Evolutionary conservation across 2,329 filamentous ascomycete genomes (phyloP).

Genomic region (Nemania sp.): DNA sequence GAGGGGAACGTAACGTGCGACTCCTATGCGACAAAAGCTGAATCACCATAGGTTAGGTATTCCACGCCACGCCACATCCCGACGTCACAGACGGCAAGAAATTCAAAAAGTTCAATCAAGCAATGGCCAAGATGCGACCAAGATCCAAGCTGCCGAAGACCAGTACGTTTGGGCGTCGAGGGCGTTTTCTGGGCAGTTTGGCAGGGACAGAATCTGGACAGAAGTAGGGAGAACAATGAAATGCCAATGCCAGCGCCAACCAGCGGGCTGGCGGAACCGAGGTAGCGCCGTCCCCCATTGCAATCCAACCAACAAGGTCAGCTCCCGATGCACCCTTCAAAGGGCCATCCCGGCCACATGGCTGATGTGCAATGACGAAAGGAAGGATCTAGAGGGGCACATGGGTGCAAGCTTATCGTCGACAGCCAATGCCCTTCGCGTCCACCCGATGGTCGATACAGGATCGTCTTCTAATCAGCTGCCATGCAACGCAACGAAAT

Average conservation of each 20-base stretch:
- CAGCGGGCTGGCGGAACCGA: slow-evolving; percentile 46
- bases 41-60: background rate
- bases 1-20: background rate
- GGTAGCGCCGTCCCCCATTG: slow-evolving; percentile 49
- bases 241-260: slow-evolving; percentile 29
- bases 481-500: slow-evolving; percentile 11
- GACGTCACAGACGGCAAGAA: background rate
- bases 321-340: slow-evolving; percentile 22
- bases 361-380: slow-evolving; percentile 41
- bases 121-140: slow-evolving; percentile 29
- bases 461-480: slow-evolving; percentile 13
- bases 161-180: no score
- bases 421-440: slow-evolving; percentile 1
- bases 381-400: slow-evolving; percentile 6
- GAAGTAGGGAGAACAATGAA: slow-evolving; percentile 1
- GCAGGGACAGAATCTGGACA: no score
- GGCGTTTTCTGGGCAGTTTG: no score
- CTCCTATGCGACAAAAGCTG: background rate
- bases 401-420: slow-evolving; percentile 1
- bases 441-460: background rate
- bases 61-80: background rate
- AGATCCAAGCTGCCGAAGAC: slow-evolving; percentile 16
- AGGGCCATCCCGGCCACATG: slow-evolving; percentile 36
- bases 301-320: slow-evolving; percentile 38
- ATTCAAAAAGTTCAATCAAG: slow-evolving; percentile 14